These are phyloP conservation scores for Prunus mira DNA, from an alignment of 306 rosid species.

Conservation along the genomic window DNA sequence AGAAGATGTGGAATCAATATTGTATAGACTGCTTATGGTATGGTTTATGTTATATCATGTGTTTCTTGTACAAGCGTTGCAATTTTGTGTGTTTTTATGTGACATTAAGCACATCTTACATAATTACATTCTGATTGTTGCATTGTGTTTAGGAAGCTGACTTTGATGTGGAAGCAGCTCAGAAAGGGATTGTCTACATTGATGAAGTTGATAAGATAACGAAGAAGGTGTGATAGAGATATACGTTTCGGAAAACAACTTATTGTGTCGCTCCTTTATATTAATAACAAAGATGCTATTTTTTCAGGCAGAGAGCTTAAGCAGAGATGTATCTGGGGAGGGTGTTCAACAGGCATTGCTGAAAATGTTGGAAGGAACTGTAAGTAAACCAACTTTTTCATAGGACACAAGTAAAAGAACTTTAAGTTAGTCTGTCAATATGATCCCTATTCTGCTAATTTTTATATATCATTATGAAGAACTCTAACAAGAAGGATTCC, in stretches of 20 bases:
- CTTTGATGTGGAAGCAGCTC: conserved; percentile 68
- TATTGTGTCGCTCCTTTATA: not conserved
- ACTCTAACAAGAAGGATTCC: not conserved
- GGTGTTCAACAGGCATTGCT: conserved; percentile 79
- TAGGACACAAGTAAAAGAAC: not conserved
- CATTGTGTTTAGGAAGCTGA: conserved; percentile 58
- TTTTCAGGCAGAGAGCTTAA: conserved; percentile 49
- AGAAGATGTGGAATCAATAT: conserved; percentile 67
- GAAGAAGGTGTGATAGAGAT: conserved; percentile 46
- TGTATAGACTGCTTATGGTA: conserved; percentile 61
- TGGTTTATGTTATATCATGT: conserved; percentile 8
- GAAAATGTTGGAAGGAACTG: conserved; percentile 82
- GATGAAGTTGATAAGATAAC: conserved; percentile 78
- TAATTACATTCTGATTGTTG: conserved; percentile 1
- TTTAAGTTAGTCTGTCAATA: not conserved
- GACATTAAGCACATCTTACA: not conserved
- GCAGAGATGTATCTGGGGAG: conserved; percentile 83
- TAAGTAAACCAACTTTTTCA: conserved; percentile 29
- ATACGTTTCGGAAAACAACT: not conserved
- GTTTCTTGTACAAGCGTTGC: conserved; percentile 5
- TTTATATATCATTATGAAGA: not conserved
- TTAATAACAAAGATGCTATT: conserved; percentile 4
- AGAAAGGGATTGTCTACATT: conserved; percentile 65
- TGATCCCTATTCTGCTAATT: not conserved
- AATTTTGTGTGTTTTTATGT: not conserved